Conservation (phyloP, 177 flowering plant genomes). For the Vitis hybrid region DNA sequence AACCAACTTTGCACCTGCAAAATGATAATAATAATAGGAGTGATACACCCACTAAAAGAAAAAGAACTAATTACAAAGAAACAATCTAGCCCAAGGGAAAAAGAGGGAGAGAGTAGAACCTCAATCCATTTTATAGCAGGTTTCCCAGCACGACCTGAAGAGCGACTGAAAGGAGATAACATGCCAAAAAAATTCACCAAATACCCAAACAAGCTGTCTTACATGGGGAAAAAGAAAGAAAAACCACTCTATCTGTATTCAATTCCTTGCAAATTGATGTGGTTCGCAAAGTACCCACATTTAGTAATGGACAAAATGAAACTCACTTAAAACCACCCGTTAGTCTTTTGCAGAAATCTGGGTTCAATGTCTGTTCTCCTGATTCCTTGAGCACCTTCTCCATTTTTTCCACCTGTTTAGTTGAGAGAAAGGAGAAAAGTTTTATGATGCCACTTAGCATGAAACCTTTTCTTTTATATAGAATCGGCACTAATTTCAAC, state of each 20-base stretch:
- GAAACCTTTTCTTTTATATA: not conserved
- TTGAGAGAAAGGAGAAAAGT: not conserved
- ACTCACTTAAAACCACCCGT: slow-evolving; percentile 45
- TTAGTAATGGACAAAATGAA: not conserved
- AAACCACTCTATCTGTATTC: not conserved
- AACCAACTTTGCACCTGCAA: slow-evolving; percentile 69
- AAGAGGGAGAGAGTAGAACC: slow-evolving; percentile 28
- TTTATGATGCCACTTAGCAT: not conserved
- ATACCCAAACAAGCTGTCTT: not conserved
- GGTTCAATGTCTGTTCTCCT: slow-evolving; percentile 18
- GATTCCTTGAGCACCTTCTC: slow-evolving; percentile 36
- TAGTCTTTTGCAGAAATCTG: slow-evolving; percentile 36
- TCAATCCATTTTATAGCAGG: slow-evolving; percentile 60
- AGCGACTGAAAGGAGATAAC: slow-evolving; percentile 40
- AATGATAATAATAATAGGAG: not conserved
- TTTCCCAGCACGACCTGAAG: slow-evolving; percentile 65
- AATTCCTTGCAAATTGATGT: not conserved
- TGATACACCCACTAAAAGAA: not conserved
- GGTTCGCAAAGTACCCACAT: not conserved
- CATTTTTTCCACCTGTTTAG: slow-evolving; percentile 45
- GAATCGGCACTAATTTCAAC: not conserved
- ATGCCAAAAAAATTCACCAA: not conserved
- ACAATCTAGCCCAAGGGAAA: not conserved
- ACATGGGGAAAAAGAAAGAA: not conserved
- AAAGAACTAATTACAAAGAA: not conserved